phyloP scores from a whole-genome alignment of 176 grass and related monocot species.

The Saccharum officinarum region DNA sequence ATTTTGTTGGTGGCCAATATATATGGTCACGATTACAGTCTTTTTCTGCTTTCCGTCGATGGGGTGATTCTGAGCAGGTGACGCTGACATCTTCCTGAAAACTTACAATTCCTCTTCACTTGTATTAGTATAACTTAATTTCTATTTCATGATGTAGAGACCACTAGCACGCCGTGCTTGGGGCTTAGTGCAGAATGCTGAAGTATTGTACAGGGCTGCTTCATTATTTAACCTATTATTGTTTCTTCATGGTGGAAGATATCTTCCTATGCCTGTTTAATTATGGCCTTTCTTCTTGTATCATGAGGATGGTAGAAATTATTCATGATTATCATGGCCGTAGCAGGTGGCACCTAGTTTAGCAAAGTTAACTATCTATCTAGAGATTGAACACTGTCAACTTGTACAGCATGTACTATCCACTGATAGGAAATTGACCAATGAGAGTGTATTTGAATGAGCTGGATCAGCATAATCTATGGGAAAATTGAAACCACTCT shows the following conservation, averaged over 20 bases:
- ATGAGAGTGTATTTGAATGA: constrained; percentile 12
- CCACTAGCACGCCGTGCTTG: constrained; percentile 65
- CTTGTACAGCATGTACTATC: neutral
- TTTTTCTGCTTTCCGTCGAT: constrained; percentile 90
- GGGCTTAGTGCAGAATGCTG: constrained; percentile 69
- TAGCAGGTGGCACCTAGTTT: neutral
- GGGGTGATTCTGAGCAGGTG: constrained; percentile 97
- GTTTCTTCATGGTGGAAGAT: constrained; percentile 93
- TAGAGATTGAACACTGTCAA: neutral
- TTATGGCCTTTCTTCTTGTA: constrained; percentile 12
- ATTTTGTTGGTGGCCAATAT: constrained; percentile 85
- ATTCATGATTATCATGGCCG: neutral
- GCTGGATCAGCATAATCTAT: neutral
- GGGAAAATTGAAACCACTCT: neutral
- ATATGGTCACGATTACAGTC: constrained; percentile 78
- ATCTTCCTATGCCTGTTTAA: constrained; percentile 20
- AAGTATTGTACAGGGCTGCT: constrained; percentile 79
- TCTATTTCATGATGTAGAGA: constrained; percentile 52
- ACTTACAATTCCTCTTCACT: neutral
- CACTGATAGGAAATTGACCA: neutral
- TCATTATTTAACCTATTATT: constrained; percentile 76
- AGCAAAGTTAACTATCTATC: neutral
- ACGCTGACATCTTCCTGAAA: constrained; percentile 16
- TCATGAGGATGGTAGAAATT: neutral
- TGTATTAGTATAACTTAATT: neutral